Conservation (phyloP, 1,139 yeast species). For the Kodamaea ohmeri region DNA sequence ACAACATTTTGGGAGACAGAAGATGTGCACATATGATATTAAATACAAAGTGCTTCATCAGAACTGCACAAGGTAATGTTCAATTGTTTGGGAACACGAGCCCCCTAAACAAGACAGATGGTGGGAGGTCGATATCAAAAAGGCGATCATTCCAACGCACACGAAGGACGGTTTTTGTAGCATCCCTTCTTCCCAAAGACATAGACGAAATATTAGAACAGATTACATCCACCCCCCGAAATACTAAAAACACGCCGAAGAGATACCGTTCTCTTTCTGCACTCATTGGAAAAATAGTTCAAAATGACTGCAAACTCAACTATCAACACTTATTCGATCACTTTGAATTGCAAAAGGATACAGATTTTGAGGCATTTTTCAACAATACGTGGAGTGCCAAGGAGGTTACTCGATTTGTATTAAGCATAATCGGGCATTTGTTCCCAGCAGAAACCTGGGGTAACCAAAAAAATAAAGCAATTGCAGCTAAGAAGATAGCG, state of each 20-base stretch:
- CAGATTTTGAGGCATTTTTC: slow-evolving; percentile 15
- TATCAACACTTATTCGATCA: slow-evolving; percentile 26
- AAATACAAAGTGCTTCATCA: slow-evolving; percentile 25
- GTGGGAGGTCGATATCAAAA: neutral
- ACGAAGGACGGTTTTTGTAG: neutral
- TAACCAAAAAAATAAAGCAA: slow-evolving; percentile 42
- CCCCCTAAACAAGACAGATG: neutral
- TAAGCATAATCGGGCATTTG: slow-evolving; percentile 42
- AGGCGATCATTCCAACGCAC: slow-evolving; percentile 1
- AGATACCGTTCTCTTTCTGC: slow-evolving; percentile 18
- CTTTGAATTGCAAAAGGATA: slow-evolving; percentile 17
- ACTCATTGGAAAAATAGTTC: slow-evolving; percentile 19
- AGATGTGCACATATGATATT: slow-evolving; percentile 33
- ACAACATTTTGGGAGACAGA: slow-evolving; percentile 28
- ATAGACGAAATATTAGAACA: neutral
- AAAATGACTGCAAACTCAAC: slow-evolving; percentile 24
- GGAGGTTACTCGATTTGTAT: slow-evolving; percentile 39
- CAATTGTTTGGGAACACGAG: slow-evolving; percentile 7
- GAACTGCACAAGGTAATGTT: slow-evolving; percentile 12
- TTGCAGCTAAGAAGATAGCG: slow-evolving; percentile 37
- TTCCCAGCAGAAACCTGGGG: slow-evolving; percentile 62
- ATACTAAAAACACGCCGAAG: slow-evolving; percentile 20
- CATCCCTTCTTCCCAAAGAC: neutral
- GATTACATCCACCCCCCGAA: neutral
- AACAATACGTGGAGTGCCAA: slow-evolving; percentile 23